A percentile compares a stretch with the other conserved stretches of the same genome.
Evolutionary conservation across 2,329 filamentous ascomycete species (phyloP).

Genomic region (Aspergillus uvarum): DNA sequence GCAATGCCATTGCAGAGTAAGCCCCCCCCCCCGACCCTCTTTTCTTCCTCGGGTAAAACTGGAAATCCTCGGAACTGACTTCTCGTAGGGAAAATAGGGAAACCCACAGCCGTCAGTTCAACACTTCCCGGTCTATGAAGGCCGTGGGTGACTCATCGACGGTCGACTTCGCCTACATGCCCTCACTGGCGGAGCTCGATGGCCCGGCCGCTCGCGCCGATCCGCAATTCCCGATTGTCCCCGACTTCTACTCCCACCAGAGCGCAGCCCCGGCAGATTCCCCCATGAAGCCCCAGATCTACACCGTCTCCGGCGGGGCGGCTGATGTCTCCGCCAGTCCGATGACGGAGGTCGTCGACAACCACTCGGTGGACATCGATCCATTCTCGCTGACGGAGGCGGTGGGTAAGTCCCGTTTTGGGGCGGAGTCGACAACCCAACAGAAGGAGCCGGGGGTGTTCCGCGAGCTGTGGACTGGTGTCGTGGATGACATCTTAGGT

Average conservation of each 20-base stretch:
- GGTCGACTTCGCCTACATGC: constrained; percentile 64
- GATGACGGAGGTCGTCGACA: constrained; percentile 60
- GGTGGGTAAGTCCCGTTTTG: constrained; percentile 42
- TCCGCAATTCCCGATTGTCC: constrained; percentile 53
- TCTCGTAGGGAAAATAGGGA: constrained; percentile 48
- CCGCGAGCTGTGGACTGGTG: constrained; percentile 37
- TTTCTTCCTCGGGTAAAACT: not conserved
- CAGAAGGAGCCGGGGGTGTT: constrained; percentile 36
- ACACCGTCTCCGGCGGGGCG: constrained; percentile 48
- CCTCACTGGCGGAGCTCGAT: constrained; percentile 50
- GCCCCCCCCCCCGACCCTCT: constrained; percentile 12
- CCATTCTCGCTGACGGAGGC: constrained; percentile 56
- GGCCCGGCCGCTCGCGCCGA: constrained; percentile 33
- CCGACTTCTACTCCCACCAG: constrained; percentile 38
- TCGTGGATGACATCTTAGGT: constrained; percentile 40
- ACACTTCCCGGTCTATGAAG: constrained; percentile 59
- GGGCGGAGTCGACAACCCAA: constrained; percentile 36
- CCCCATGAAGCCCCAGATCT: constrained; percentile 58
- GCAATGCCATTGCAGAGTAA: constrained; percentile 41
- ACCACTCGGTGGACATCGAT: constrained; percentile 56
- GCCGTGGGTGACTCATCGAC: constrained; percentile 59
- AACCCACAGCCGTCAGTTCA: constrained; percentile 58
- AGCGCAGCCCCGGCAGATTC: constrained; percentile 22
- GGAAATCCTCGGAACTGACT: constrained; percentile 16
- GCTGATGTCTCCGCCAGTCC: constrained; percentile 51